Conservation (phyloP, 805 yeast species). For the Candida ponderosae region DNA sequence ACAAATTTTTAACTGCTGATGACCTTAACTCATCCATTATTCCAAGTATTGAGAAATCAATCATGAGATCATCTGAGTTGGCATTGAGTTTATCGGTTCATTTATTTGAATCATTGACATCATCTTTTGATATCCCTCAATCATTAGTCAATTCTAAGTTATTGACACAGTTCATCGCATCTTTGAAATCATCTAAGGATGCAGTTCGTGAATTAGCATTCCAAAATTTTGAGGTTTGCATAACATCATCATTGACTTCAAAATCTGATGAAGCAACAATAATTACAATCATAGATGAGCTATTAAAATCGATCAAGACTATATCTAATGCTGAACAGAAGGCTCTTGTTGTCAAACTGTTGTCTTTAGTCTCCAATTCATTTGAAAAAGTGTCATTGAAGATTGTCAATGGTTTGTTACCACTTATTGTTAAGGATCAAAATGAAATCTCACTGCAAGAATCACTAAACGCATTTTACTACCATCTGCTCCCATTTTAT, state of each 20-base stretch:
- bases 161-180: conserved; percentile 40
- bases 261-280: conserved; percentile 21
- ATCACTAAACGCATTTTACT: conserved; percentile 41
- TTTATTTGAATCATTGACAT: conserved; percentile 29
- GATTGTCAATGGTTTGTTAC: conserved; percentile 35
- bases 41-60: conserved; percentile 65
- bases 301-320: conserved; percentile 49
- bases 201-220: conserved; percentile 34
- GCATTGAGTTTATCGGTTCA: conserved; percentile 52
- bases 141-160: conserved; percentile 38
- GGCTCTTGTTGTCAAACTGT: conserved; percentile 36
- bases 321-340: conserved; percentile 63
- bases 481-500: conserved; percentile 30
- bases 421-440: conserved; percentile 63
- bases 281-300: conserved; percentile 37
- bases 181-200: conserved; percentile 66
- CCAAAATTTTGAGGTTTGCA: conserved; percentile 21
- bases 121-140: conserved; percentile 33
- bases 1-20: conserved; percentile 31
- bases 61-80: conserved; percentile 71
- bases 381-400: conserved; percentile 24
- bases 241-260: conserved; percentile 34
- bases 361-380: conserved; percentile 26
- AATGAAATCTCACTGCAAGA: conserved; percentile 57
- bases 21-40: conserved; percentile 32